phyloP scores from a whole-genome alignment of 208 protist genomes.

The Leishmania braziliensis region DNA sequence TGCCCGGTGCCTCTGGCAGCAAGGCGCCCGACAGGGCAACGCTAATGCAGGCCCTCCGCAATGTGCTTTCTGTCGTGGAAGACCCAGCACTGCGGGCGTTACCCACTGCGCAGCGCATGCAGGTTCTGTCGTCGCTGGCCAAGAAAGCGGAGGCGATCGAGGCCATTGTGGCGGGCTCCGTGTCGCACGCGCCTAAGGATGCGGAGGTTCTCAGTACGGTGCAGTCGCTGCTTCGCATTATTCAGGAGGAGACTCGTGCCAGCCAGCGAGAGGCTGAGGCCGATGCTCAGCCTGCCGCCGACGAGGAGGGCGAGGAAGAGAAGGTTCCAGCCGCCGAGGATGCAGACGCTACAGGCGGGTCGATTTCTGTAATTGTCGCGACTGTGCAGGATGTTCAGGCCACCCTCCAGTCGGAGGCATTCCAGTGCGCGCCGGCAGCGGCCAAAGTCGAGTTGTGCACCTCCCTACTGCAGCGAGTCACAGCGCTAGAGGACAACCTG shows the following conservation, averaged over 20 bases:
- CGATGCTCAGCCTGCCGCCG: not conserved
- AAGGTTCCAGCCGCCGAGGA: slow-evolving; percentile 4
- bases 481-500: slow-evolving; percentile 14
- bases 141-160: slow-evolving; percentile 12
- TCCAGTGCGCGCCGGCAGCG: slow-evolving; percentile 20
- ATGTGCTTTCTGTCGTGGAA: slow-evolving; percentile 11
- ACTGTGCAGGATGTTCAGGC: slow-evolving; percentile 21
- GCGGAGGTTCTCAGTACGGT: slow-evolving; percentile 17
- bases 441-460: slow-evolving; percentile 19
- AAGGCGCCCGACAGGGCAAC: slow-evolving; percentile 5
- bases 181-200: not conserved
- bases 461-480: slow-evolving; percentile 10
- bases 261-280: slow-evolving; percentile 3
- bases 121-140: slow-evolving; percentile 12
- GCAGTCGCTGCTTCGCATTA: slow-evolving; percentile 13
- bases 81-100: slow-evolving; percentile 19
- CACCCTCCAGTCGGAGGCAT: slow-evolving; percentile 21
- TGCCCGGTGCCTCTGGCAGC: not conserved
- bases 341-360: not conserved
- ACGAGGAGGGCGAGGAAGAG: not conserved
- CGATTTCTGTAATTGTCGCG: slow-evolving; percentile 13
- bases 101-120: slow-evolving; percentile 20
- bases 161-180: slow-evolving; percentile 10
- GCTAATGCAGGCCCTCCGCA: slow-evolving; percentile 22
- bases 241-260: slow-evolving; percentile 3